Percentiles rank a stretch among this genome's conserved stretches.
Evolutionary conservation across 2,329 filamentous ascomycete species (phyloP).

Genomic region (Rhynchosporium graminicola): DNA sequence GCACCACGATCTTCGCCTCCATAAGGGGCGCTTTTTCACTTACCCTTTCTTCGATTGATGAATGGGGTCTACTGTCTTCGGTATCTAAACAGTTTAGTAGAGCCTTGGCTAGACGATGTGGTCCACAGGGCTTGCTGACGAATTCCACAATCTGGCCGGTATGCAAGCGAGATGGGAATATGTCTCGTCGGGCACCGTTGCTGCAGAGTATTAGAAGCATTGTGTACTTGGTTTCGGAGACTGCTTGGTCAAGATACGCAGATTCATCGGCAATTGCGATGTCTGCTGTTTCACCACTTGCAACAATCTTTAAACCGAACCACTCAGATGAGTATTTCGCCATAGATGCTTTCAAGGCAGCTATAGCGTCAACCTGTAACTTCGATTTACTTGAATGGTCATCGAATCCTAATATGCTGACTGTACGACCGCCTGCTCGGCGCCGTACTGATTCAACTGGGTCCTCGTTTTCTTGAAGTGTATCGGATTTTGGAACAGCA

Average conservation of each 20-base stretch:
- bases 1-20: slow-evolving; percentile 7
- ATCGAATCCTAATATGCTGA: slow-evolving; percentile 32
- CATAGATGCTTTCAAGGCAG: slow-evolving; percentile 28
- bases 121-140: slow-evolving; percentile 33
- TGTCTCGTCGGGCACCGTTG: slow-evolving; percentile 26
- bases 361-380: slow-evolving; percentile 22
- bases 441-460: slow-evolving; percentile 26
- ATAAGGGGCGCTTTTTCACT: slow-evolving; percentile 15
- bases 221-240: slow-evolving; percentile 15
- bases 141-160: slow-evolving; percentile 29
- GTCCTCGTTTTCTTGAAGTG: slow-evolving; percentile 17
- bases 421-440: slow-evolving; percentile 24
- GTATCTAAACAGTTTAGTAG: slow-evolving; percentile 32
- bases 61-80: slow-evolving; percentile 21
- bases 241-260: slow-evolving; percentile 19
- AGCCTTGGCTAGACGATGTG: slow-evolving; percentile 34
- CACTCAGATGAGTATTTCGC: slow-evolving; percentile 31
- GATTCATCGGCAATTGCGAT: slow-evolving; percentile 33
- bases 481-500: background rate
- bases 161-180: slow-evolving; percentile 24
- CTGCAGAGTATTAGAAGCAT: slow-evolving; percentile 30
- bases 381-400: slow-evolving; percentile 17
- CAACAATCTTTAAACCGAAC: slow-evolving; percentile 26
- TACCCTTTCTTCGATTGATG: slow-evolving; percentile 17
- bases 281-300: slow-evolving; percentile 17